Evolutionary conservation across 768 basidiomycete genomes (phyloP).

Genomic region (Suillus occidentalis): DNA sequence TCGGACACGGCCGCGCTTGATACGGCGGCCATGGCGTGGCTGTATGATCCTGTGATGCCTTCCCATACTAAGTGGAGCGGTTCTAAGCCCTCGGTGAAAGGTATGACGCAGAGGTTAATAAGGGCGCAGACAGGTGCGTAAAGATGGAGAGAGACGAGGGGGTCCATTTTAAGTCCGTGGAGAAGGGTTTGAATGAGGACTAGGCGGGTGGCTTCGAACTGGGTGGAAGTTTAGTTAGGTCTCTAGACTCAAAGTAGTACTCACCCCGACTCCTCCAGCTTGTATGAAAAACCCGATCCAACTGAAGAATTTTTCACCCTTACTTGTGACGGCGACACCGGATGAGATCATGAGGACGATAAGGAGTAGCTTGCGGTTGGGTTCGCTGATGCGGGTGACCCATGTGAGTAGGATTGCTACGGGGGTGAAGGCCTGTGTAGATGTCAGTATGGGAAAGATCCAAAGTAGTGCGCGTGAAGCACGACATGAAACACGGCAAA

Average conservation of each 20-base stretch:
- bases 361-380: conserved; percentile 72
- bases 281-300: conserved; percentile 86
- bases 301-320: conserved; percentile 86
- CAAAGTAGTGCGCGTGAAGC: neutral
- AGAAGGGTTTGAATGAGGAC: conserved; percentile 96
- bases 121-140: conserved; percentile 93
- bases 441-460: neutral
- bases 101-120: conserved; percentile 83
- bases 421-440: conserved; percentile 77
- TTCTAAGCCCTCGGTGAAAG: conserved; percentile 88
- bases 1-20: neutral
- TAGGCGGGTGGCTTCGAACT: conserved; percentile 90
- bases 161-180: conserved; percentile 97
- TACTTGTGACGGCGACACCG: conserved; percentile 88
- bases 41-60: conserved; percentile 22
- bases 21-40: neutral
- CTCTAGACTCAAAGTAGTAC: neutral
- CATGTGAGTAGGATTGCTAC: conserved; percentile 92
- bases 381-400: conserved; percentile 84
- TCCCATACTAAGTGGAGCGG: conserved; percentile 55
- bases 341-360: conserved; percentile 91
- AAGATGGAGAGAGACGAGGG: conserved; percentile 92
- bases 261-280: conserved; percentile 78
- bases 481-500: neutral
- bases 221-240: conserved; percentile 7